These are phyloP conservation scores for Jamesozyma gamospora DNA, from an alignment of 805 yeast species.

Conservation along the genomic window DNA sequence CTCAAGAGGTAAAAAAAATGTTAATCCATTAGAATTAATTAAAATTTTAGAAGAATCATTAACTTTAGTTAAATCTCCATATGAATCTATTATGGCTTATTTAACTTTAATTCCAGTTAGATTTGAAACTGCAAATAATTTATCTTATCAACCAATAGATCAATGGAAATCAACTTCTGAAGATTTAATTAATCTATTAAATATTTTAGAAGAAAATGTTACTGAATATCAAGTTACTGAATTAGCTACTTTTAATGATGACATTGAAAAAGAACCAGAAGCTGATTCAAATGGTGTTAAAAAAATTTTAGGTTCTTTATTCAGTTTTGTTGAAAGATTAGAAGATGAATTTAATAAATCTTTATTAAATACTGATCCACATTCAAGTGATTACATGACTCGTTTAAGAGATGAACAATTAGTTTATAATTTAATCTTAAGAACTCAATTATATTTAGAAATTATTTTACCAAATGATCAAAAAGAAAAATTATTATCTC, in stretches of 20 bases:
- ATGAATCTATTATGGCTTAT: slow-evolving; percentile 69
- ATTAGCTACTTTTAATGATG: slow-evolving; percentile 59
- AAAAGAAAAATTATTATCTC: slow-evolving; percentile 50
- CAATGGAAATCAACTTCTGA: slow-evolving; percentile 67
- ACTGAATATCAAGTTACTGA: slow-evolving; percentile 62
- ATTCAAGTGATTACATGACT: slow-evolving; percentile 84
- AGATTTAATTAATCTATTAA: slow-evolving; percentile 55
- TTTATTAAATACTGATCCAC: slow-evolving; percentile 84
- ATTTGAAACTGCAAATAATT: slow-evolving; percentile 65
- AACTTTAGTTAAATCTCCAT: slow-evolving; percentile 44
- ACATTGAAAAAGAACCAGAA: slow-evolving; percentile 64
- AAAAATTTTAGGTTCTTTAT: slow-evolving; percentile 72
- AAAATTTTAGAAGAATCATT: slow-evolving; percentile 53
- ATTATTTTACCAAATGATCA: slow-evolving; percentile 38
- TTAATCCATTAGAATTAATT: slow-evolving; percentile 74
- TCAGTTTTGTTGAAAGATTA: slow-evolving; percentile 81
- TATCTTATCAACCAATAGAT: slow-evolving; percentile 62
- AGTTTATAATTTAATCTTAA: slow-evolving; percentile 65
- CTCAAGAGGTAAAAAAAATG: slow-evolving; percentile 90
- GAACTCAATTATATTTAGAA: slow-evolving; percentile 83
- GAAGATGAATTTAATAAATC: slow-evolving; percentile 91
- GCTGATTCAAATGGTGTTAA: slow-evolving; percentile 54
- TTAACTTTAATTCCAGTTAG: slow-evolving; percentile 79
- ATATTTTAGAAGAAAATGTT: slow-evolving; percentile 54
- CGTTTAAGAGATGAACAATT: slow-evolving; percentile 79